Base-by-base conservation (phyloP, 2,329 filamentous ascomycete genomes). In the Colletotrichum sp. region DNA sequence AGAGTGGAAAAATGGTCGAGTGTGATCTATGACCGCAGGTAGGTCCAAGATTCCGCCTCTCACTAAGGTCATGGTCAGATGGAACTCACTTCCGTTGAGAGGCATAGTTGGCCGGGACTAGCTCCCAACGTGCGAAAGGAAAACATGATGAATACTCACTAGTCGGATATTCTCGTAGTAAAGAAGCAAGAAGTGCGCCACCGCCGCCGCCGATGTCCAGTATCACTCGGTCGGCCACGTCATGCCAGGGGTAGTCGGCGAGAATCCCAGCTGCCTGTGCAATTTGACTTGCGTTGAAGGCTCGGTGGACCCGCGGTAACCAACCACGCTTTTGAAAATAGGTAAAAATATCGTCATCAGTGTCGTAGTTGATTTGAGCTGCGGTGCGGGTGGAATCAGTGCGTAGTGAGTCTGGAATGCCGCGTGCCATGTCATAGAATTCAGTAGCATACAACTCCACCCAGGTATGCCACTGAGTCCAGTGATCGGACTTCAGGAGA, bases 401-500 rank as follows among this genome's bases (percentile, higher is more conserved):
- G 5, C 70, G 66, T 18, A 82, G 24, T 2, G 84, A 78, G 1
- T 68, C 78, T 0, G 86, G 87, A 34, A 88, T 85, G 6, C 85
- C 84, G 5, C 82, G 79, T 0, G 85, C 84, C 49, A 87, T 85
- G 74, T 88, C 85, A 79, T 87, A 88, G 79, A 87, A 87, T 67
- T 86, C 78, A 72, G 84, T 85, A 8, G 84, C 86, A 74, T 88
- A 87, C 3, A 88, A 81, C 3, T 83, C 79, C 3, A 86, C 85
- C 87, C 87, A 88, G 75, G 83, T 83, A 24, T 80, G 83, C 87
- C 86, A 88, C 77, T 87, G 84, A 0, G 85, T 87, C 86, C 86
- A 88, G 77, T 88, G 86, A 67, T 84, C 79, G 3, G 77, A 76
- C 0, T 62, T 69, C 3, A 88, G 80, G 6, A 87, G 79, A 1